Percentiles rank a stretch among this genome's conserved stretches.
These are phyloP conservation scores for Geosmithia putterillii DNA, from an alignment of 2,329 filamentous ascomycete species.

Conservation along the genomic window DNA sequence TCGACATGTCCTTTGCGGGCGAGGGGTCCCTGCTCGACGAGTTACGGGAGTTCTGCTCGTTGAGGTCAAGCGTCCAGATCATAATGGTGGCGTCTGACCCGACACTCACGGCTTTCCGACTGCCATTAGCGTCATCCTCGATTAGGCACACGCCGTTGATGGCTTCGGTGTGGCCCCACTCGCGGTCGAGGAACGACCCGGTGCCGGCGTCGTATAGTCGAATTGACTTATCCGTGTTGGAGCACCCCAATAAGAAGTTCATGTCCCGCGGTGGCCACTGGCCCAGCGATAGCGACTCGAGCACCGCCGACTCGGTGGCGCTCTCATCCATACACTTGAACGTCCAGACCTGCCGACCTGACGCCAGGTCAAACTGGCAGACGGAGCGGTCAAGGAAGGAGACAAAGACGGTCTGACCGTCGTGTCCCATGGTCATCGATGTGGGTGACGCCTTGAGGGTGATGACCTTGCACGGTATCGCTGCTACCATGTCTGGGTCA, in stretches of 20 bases:
- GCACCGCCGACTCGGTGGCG: slow-evolving; percentile 66
- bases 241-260: slow-evolving; percentile 71
- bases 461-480: slow-evolving; percentile 64
- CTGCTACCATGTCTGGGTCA: slow-evolving; percentile 56
- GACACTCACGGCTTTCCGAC: slow-evolving; percentile 55
- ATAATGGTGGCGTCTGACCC: slow-evolving; percentile 74
- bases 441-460: slow-evolving; percentile 77
- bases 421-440: slow-evolving; percentile 63
- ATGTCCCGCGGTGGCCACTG: slow-evolving; percentile 40
- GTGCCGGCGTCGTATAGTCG: slow-evolving; percentile 73
- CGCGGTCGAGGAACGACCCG: slow-evolving; percentile 68
- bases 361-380: slow-evolving; percentile 49
- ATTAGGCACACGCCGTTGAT: slow-evolving; percentile 75
- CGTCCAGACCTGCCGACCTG: slow-evolving; percentile 54
- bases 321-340: slow-evolving; percentile 81
- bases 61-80: slow-evolving; percentile 54
- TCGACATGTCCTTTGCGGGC: slow-evolving; percentile 36
- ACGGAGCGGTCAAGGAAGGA: slow-evolving; percentile 49
- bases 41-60: slow-evolving; percentile 25
- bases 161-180: slow-evolving; percentile 92
- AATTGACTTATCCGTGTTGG: slow-evolving; percentile 91
- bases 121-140: slow-evolving; percentile 38
- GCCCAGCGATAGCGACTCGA: slow-evolving; percentile 63
- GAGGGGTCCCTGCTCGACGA: slow-evolving; percentile 39
- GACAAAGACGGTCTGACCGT: slow-evolving; percentile 45